These are phyloP conservation scores for Gremmenia infestans DNA, from an alignment of 2,329 filamentous ascomycete genomes.

Conservation along the genomic window DNA sequence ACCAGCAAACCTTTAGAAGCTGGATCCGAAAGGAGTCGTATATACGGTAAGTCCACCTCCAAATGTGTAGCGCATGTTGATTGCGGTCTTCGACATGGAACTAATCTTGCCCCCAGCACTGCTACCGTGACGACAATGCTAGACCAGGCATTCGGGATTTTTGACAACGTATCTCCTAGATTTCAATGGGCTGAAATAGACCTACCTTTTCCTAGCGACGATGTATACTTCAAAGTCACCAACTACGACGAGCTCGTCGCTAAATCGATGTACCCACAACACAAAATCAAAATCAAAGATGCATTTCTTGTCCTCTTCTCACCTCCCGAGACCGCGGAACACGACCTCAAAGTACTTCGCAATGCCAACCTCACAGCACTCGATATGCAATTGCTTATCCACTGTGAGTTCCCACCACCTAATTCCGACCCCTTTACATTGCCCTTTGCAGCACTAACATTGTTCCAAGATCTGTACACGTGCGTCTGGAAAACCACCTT, in stretches of 20 bases:
- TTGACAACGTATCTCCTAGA: slow-evolving; percentile 29
- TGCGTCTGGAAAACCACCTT: slow-evolving; percentile 27
- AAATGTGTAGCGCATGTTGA: too few species aligned
- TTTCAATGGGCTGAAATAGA: slow-evolving; percentile 31
- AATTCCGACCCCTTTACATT: not conserved
- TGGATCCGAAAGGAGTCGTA: slow-evolving; percentile 29
- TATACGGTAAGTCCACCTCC: slow-evolving; percentile 19
- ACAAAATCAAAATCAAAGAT: slow-evolving; percentile 27
- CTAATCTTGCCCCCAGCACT: slow-evolving; percentile 12
- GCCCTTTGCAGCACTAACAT: too few species aligned
- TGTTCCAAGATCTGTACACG: slow-evolving; percentile 26
- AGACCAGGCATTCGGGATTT: slow-evolving; percentile 29
- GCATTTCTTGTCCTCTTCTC: slow-evolving; percentile 26
- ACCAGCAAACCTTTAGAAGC: slow-evolving; percentile 23
- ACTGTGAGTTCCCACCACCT: slow-evolving; percentile 18
- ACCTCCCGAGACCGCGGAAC: slow-evolving; percentile 11
- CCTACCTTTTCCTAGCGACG: slow-evolving; percentile 26
- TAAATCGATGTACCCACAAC: slow-evolving; percentile 12
- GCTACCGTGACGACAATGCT: slow-evolving; percentile 27
- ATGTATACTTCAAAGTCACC: slow-evolving; percentile 23
- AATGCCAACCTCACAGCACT: slow-evolving; percentile 20
- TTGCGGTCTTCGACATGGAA: not conserved
- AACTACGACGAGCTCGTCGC: slow-evolving; percentile 24
- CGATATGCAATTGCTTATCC: slow-evolving; percentile 31
- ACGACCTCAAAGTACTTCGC: slow-evolving; percentile 17